These are phyloP conservation scores for Hypoxylon sp. DNA, from an alignment of 2,329 filamentous ascomycete genomes.

Conservation along the genomic window DNA sequence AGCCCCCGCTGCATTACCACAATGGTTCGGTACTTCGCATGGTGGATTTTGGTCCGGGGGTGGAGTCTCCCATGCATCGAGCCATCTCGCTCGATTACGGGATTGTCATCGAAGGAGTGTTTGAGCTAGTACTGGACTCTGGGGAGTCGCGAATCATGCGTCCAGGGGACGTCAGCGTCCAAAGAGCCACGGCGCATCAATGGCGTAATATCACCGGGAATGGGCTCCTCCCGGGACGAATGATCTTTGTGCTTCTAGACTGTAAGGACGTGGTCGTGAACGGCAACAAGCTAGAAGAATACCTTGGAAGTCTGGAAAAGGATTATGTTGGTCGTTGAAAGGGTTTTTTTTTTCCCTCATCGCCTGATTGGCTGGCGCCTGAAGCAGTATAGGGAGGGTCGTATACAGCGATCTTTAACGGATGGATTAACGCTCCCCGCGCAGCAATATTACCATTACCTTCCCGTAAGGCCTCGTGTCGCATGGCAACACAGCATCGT, in stretches of 20 bases:
- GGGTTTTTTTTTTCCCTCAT: too few species aligned
- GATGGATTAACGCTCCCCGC: too few species aligned
- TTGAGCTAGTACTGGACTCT: slow-evolving; percentile 33
- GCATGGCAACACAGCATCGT: too few species aligned
- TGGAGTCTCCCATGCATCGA: slow-evolving; percentile 34
- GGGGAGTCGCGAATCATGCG: slow-evolving; percentile 34
- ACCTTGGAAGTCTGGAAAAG: slow-evolving; percentile 6
- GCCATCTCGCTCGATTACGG: slow-evolving; percentile 37
- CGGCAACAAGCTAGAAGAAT: slow-evolving; percentile 24
- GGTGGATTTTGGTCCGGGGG: slow-evolving; percentile 41
- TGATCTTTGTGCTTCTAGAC: slow-evolving; percentile 36
- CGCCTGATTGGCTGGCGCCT: too few species aligned
- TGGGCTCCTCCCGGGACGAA: slow-evolving; percentile 13
- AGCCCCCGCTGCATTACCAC: slow-evolving; percentile 4
- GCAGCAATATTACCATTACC: too few species aligned
- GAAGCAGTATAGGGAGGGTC: too few species aligned
- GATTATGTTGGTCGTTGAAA: slow-evolving; percentile 10
- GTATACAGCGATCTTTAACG: too few species aligned
- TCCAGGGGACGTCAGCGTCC: slow-evolving; percentile 30
- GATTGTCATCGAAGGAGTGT: slow-evolving; percentile 34
- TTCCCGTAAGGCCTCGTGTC: too few species aligned
- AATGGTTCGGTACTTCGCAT: slow-evolving; percentile 33
- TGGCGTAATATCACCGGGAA: slow-evolving; percentile 29
- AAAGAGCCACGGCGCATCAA: slow-evolving; percentile 18
- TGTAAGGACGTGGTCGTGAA: slow-evolving; percentile 19